Conservation (phyloP, 1,284 basidiomycete genomes). For the Ustilago vetiveriae region DNA sequence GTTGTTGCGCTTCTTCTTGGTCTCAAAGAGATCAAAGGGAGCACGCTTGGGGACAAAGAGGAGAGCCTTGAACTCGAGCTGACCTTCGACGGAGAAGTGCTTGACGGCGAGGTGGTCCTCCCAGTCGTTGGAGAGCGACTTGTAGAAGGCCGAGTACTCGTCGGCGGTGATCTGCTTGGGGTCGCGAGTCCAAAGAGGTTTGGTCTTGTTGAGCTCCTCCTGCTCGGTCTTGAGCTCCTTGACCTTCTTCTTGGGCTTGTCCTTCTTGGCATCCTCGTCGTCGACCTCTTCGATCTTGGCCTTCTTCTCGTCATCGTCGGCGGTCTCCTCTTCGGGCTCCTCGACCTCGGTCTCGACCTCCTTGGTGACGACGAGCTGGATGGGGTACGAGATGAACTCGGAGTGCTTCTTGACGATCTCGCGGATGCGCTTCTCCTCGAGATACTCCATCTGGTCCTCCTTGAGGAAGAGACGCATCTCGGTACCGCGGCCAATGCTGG, state of each 20-base stretch:
- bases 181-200: constrained; percentile 99
- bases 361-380: constrained; percentile 97
- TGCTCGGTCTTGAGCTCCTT: constrained; percentile 73
- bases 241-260: constrained; percentile 91
- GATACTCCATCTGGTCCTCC: constrained; percentile 98
- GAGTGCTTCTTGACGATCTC: constrained; percentile 99
- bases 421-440: constrained; percentile 99
- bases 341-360: constrained; percentile 95
- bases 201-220: constrained; percentile 99
- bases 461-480: constrained; percentile 95
- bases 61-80: constrained; percentile 99
- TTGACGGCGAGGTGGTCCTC: constrained; percentile 97
- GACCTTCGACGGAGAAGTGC: constrained; percentile 99
- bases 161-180: constrained; percentile 90
- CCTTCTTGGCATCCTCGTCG: constrained; percentile 77
- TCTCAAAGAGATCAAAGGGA: constrained; percentile 98
- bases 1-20: constrained; percentile 99
- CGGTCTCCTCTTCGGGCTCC: constrained; percentile 72
- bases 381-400: constrained; percentile 99
- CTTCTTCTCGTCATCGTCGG: constrained; percentile 77
- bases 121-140: constrained; percentile 99
- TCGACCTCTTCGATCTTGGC: constrained; percentile 82
- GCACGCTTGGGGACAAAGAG: constrained; percentile 85
- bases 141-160: constrained; percentile 98
- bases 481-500: constrained; percentile 90